Evolutionary conservation across 805 yeast species (phyloP).

Genomic region (Starmerella roubikii): DNA sequence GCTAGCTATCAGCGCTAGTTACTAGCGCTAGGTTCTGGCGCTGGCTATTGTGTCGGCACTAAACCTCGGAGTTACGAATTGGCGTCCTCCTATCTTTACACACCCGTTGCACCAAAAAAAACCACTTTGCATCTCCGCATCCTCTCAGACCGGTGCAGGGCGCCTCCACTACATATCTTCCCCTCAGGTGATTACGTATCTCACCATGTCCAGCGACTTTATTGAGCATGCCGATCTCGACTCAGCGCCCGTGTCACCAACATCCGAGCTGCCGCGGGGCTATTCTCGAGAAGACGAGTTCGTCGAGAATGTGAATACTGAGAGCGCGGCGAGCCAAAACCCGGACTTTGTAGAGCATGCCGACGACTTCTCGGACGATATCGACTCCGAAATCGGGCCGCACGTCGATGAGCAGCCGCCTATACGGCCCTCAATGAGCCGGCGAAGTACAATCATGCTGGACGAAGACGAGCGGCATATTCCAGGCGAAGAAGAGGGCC

Average conservation of each 20-base stretch:
- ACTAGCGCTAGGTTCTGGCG: no score
- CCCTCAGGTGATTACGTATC: no score
- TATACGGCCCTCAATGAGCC: slow-evolving; percentile 11
- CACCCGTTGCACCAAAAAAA: no score
- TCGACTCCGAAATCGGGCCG: slow-evolving; percentile 4
- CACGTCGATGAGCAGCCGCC: slow-evolving; percentile 1
- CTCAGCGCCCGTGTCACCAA: no score
- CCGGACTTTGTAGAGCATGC: not conserved
- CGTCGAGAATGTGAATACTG: slow-evolving; percentile 2
- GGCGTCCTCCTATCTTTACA: no score
- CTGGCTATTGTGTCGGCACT: no score
- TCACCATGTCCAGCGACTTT: no score
- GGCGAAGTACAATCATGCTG: slow-evolving; percentile 20
- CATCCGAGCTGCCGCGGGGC: not conserved
- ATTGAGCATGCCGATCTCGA: slow-evolving; percentile 4
- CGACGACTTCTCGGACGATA: not conserved
- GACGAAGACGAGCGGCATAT: slow-evolving; percentile 13
- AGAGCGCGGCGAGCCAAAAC: not conserved
- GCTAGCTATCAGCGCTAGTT: no score
- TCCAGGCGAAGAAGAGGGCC: slow-evolving; percentile 16
- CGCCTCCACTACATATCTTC: no score
- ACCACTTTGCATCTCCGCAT: no score
- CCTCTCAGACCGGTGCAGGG: no score
- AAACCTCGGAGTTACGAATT: no score
- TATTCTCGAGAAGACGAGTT: not conserved